phyloP scores from a whole-genome alignment of 371 early-diverging fungal species.

The Rhizomucor miehei region DNA sequence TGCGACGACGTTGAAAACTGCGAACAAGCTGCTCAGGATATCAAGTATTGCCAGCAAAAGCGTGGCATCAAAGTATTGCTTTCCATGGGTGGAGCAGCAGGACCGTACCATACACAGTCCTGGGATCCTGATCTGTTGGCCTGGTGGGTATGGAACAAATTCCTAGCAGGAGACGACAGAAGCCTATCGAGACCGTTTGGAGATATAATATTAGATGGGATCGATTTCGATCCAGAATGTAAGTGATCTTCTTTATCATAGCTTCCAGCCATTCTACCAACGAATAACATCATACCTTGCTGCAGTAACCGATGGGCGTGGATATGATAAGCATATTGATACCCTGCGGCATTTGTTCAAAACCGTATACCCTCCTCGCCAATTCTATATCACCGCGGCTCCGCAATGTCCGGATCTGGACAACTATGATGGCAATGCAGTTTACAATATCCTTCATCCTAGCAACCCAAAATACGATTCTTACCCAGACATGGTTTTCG shows the following conservation, averaged over 20 bases:
- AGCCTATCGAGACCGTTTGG: conserved; percentile 32
- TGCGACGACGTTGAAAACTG: conserved; percentile 45
- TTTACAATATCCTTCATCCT: conserved; percentile 42
- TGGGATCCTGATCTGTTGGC: conserved; percentile 45
- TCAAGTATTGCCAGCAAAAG: conserved; percentile 55
- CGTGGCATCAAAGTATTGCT: conserved; percentile 53
- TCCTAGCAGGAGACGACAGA: conserved; percentile 37
- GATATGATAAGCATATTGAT: conserved; percentile 30
- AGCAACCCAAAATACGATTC: conserved; percentile 22
- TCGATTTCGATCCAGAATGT: conserved; percentile 55
- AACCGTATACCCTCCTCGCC: conserved; percentile 37
- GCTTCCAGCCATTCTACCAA: not conserved
- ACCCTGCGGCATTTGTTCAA: conserved; percentile 24
- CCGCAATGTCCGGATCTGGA: conserved; percentile 60
- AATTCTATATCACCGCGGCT: conserved; percentile 46
- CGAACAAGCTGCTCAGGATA: conserved; percentile 51
- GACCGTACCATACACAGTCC: conserved; percentile 23
- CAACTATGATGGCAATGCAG: conserved; percentile 41
- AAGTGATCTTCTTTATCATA: conserved; percentile 6
- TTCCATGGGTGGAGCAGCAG: conserved; percentile 53
- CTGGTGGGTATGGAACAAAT: conserved; percentile 49
- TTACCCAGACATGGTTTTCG: conserved; percentile 58
- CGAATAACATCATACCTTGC: conserved; percentile 15
- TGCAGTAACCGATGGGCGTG: not conserved
- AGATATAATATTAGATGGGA: conserved; percentile 29